Percentiles rank a stretch among this genome's conserved stretches.
phyloP scores from a whole-genome alignment of 2,329 filamentous ascomycete species.

The Pyricularia pennisetigena region DNA sequence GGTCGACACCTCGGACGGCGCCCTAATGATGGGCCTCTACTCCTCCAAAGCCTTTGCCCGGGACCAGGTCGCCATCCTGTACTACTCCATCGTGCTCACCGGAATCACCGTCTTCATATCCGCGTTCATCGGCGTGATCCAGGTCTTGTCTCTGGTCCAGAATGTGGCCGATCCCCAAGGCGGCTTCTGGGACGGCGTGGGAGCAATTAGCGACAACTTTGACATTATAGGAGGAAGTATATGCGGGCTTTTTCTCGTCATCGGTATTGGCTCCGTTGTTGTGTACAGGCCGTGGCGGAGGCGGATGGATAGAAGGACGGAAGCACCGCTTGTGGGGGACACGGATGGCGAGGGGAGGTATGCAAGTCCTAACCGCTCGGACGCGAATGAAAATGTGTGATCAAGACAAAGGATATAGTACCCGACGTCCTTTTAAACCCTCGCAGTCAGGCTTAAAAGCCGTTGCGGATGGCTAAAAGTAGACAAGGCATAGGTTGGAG shows the following conservation, averaged over 20 bases:
- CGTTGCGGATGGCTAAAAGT: no score
- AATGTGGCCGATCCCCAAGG: slow-evolving; percentile 67
- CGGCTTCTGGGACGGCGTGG: slow-evolving; percentile 81
- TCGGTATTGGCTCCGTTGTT: slow-evolving; percentile 63
- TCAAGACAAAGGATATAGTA: no score
- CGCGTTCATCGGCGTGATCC: slow-evolving; percentile 75
- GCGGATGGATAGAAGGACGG: neutral
- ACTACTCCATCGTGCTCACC: slow-evolving; percentile 86
- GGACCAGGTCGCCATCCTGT: slow-evolving; percentile 78
- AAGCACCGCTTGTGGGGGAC: neutral
- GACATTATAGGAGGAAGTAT: slow-evolving; percentile 82
- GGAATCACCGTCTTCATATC: slow-evolving; percentile 76
- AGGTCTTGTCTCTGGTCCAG: slow-evolving; percentile 68
- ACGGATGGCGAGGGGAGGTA: neutral
- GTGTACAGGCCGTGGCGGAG: slow-evolving; percentile 65
- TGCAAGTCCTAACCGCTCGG: neutral
- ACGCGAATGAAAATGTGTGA: neutral
- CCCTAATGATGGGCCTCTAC: slow-evolving; percentile 91
- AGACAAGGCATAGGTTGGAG: no score
- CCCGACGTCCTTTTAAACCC: no score
- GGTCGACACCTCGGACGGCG: slow-evolving; percentile 84
- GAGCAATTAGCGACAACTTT: slow-evolving; percentile 66
- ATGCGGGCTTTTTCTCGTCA: slow-evolving; percentile 72
- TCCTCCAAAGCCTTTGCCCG: slow-evolving; percentile 68
- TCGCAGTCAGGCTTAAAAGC: no score